phyloP scores from a whole-genome alignment of 176 grass and related monocot species.

The Oryza rufipogon region DNA sequence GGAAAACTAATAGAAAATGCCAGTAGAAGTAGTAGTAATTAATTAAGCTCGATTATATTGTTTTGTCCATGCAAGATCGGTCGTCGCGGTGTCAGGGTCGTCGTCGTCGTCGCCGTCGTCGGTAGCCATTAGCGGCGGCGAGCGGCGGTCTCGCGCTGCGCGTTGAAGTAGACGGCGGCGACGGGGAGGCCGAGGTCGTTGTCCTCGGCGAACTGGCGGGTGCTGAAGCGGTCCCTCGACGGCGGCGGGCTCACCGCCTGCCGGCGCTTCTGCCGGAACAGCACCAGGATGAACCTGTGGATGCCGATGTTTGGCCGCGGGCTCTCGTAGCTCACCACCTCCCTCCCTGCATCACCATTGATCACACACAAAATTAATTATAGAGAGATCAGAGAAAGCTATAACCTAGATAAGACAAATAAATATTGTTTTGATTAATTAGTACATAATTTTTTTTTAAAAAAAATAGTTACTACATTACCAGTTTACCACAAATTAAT shows the following conservation, averaged over 20 bases:
- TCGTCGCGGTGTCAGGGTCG: neutral
- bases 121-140: slow-evolving; percentile 56
- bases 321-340: slow-evolving; percentile 78
- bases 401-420: neutral
- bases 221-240: slow-evolving; percentile 69
- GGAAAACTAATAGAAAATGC: neutral
- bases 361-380: neutral
- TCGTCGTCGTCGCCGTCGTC: slow-evolving; percentile 4
- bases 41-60: neutral
- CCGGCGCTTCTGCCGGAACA: slow-evolving; percentile 72
- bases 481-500: neutral
- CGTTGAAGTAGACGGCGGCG: slow-evolving; percentile 82
- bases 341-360: slow-evolving; percentile 50
- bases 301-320: slow-evolving; percentile 82
- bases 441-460: no score
- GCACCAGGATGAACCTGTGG: slow-evolving; percentile 75
- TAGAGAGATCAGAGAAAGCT: neutral
- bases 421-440: neutral
- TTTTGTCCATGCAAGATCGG: slow-evolving; percentile 27
- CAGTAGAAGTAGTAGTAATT: neutral
- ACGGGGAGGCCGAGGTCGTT: slow-evolving; percentile 74
- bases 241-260: slow-evolving; percentile 47
- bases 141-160: slow-evolving; percentile 81
- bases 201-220: slow-evolving; percentile 72
- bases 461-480: neutral